phyloP scores from a whole-genome alignment of 352 stramenopile species.

The Phytophthora capsici region DNA sequence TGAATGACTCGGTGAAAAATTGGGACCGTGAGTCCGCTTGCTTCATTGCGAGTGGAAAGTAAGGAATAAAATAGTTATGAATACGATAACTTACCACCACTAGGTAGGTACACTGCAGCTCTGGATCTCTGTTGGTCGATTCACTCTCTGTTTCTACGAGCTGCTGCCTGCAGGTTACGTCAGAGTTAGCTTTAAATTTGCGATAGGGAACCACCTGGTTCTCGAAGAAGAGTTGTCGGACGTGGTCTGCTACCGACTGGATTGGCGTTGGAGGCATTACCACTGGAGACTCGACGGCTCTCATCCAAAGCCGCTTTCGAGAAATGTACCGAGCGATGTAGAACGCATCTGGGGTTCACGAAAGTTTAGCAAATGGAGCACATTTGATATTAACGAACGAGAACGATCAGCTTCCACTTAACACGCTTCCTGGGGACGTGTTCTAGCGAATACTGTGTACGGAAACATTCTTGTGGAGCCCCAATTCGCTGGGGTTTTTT shows the following conservation, averaged over 20 bases:
- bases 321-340: slow-evolving; percentile 62
- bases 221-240: slow-evolving; percentile 66
- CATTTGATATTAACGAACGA: slow-evolving; percentile 58
- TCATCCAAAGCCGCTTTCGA: slow-evolving; percentile 46
- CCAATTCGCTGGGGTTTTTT: slow-evolving; percentile 97
- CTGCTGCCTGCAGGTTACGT: slow-evolving; percentile 45
- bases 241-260: slow-evolving; percentile 10
- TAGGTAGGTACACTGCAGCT: slow-evolving; percentile 39
- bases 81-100: too few species aligned
- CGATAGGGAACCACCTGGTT: slow-evolving; percentile 48
- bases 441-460: slow-evolving; percentile 96
- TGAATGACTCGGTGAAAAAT: slow-evolving; percentile 34
- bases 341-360: slow-evolving; percentile 56
- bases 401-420: slow-evolving; percentile 33
- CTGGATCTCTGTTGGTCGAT: slow-evolving; percentile 47
- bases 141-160: slow-evolving; percentile 57
- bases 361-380: slow-evolving; percentile 51
- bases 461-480: slow-evolving; percentile 97
- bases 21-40: slow-evolving; percentile 26
- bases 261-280: background rate
- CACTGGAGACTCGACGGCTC: background rate
- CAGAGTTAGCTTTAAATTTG: background rate
- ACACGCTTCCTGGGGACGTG: slow-evolving; percentile 94
- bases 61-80: too few species aligned
- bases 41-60: slow-evolving; percentile 29